phyloP scores from a whole-genome alignment of 352 stramenopile genomes.

The Pythium diclinum region DNA sequence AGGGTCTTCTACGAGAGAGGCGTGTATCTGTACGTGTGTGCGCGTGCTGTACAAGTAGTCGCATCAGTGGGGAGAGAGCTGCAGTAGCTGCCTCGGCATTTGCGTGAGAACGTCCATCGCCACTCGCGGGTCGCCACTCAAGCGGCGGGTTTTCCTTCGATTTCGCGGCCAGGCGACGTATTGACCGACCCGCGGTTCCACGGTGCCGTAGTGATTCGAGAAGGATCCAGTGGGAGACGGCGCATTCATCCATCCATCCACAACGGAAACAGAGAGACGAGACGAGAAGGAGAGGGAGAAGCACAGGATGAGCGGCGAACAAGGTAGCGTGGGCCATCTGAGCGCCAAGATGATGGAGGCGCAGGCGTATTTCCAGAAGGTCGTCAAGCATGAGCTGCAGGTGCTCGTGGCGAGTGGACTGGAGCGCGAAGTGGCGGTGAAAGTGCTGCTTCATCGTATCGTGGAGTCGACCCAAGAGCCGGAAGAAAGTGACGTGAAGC shows the following conservation, averaged over 20 bases:
- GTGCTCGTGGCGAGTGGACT: conserved; percentile 49
- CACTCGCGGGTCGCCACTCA: conserved; percentile 1
- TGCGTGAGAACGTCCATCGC: background rate
- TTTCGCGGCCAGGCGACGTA: background rate
- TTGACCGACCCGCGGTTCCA: conserved; percentile 4
- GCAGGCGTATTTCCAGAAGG: conserved; percentile 63
- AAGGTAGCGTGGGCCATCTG: conserved; percentile 23
- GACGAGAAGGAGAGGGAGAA: background rate
- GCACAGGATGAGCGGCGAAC: conserved; percentile 2
- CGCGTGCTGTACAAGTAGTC: background rate
- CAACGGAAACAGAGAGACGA: background rate
- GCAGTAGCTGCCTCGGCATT: too few relatives aligned
- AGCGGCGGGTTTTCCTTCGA: conserved; percentile 6
- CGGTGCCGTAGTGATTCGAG: background rate
- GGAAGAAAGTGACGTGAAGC: conserved; percentile 55
- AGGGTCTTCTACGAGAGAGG: background rate
- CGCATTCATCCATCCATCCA: background rate
- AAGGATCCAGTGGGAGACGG: background rate
- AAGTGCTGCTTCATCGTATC: conserved; percentile 70
- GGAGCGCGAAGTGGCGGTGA: conserved; percentile 68
- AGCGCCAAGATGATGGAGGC: conserved; percentile 65
- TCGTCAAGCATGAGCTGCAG: conserved; percentile 82
- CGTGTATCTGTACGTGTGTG: background rate
- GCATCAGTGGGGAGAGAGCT: background rate
- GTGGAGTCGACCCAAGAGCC: conserved; percentile 64